phyloP scores from a whole-genome alignment of 2,329 filamentous ascomycete species.

The Nannizziopsis barbatae region DNA sequence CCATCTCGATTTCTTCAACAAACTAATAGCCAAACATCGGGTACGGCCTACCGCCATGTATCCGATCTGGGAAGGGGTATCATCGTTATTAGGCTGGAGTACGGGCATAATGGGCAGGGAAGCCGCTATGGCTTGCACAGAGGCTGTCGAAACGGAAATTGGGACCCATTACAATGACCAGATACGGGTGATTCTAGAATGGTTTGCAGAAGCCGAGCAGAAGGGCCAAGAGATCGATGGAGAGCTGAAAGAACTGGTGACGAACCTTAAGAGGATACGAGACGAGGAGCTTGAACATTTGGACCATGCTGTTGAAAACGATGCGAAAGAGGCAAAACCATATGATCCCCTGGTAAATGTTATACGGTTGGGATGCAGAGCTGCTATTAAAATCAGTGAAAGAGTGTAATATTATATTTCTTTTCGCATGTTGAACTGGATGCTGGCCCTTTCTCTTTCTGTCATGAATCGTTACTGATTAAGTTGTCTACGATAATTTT shows the following conservation, averaged over 20 bases:
- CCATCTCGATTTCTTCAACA: conserved; percentile 78
- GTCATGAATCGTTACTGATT: too few relatives aligned
- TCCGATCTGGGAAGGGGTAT: conserved; percentile 73
- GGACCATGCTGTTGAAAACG: conserved; percentile 87
- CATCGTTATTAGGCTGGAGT: conserved; percentile 73
- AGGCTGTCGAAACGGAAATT: conserved; percentile 97
- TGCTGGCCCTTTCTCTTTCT: too few relatives aligned
- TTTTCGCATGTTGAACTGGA: background rate
- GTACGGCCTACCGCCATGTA: conserved; percentile 88
- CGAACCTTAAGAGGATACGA: conserved; percentile 67
- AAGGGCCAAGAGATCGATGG: conserved; percentile 69
- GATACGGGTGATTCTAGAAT: conserved; percentile 68
- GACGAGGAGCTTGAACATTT: conserved; percentile 97
- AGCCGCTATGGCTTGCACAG: conserved; percentile 96
- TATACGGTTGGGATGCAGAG: conserved; percentile 79
- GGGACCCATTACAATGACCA: conserved; percentile 92
- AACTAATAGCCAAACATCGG: conserved; percentile 69
- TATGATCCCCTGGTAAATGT: conserved; percentile 80
- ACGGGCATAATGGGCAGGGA: conserved; percentile 83
- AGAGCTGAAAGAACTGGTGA: conserved; percentile 62
- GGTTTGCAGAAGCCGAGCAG: conserved; percentile 63
- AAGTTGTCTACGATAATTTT: too few relatives aligned
- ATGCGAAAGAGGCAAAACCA: conserved; percentile 78
- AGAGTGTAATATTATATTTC: conserved; percentile 25
- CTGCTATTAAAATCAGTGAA: conserved; percentile 77